phyloP scores from a whole-genome alignment of 805 yeast species.

The Monosporozyma servazzii region DNA sequence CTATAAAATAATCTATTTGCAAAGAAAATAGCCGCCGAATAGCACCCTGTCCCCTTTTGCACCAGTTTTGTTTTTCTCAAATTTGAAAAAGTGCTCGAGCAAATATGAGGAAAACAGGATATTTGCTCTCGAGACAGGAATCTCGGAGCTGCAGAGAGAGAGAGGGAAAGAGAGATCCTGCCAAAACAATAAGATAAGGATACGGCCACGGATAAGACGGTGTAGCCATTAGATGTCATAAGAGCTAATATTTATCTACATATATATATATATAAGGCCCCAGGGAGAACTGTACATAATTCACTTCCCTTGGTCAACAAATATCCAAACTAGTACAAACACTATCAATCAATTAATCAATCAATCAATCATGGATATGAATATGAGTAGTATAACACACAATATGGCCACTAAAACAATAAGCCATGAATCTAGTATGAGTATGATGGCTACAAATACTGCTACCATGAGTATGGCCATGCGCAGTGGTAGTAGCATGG shows the following conservation, averaged over 20 bases:
- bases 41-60: not conserved
- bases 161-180: too few species aligned
- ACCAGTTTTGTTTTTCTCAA: not conserved
- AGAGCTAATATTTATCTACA: not conserved
- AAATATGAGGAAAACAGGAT: slow-evolving; percentile 1
- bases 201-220: not conserved
- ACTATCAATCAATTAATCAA: too few species aligned
- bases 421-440: slow-evolving; percentile 4
- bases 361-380: not conserved
- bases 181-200: too few species aligned
- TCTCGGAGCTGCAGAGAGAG: not conserved
- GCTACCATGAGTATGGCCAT: slow-evolving; percentile 1
- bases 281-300: too few species aligned
- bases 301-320: too few species aligned
- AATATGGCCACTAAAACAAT: not conserved
- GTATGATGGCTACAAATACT: slow-evolving; percentile 6
- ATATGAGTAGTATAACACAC: slow-evolving; percentile 2
- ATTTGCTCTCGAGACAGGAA: slow-evolving; percentile 1
- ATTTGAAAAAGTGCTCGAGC: not conserved
- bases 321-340: too few species aligned
- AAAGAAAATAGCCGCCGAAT: not conserved
- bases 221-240: not conserved
- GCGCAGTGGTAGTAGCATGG: not conserved
- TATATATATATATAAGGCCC: not conserved
- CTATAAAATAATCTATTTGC: not conserved